These are phyloP conservation scores for Oryza glaberrima DNA, from an alignment of 176 grass and related monocot species.

Conservation along the genomic window DNA sequence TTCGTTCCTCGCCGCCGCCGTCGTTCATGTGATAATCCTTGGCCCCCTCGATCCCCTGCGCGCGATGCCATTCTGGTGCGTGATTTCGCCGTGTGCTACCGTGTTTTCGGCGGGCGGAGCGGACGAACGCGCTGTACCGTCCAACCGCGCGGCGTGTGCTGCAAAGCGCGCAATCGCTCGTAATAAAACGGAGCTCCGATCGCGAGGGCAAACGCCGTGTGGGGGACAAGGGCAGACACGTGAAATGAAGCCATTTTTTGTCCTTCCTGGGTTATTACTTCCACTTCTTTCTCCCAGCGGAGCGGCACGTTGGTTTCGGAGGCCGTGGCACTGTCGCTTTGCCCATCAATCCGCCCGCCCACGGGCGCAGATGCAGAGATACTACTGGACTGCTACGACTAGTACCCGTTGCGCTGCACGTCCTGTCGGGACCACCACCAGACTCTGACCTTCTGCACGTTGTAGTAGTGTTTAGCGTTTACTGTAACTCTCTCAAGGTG, in stretches of 20 bases:
- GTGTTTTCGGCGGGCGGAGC: no score
- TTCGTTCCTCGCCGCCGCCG: not conserved
- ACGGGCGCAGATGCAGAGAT: not conserved
- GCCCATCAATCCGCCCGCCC: not conserved
- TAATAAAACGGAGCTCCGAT: not conserved
- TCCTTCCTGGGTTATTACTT: no score
- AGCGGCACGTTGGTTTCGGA: not conserved
- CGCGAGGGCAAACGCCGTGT: not conserved
- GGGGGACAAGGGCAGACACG: no score
- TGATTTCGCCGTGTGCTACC: no score
- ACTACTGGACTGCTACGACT: no score
- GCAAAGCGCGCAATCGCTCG: no score
- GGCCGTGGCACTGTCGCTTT: conserved; percentile 10
- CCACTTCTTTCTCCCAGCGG: not conserved
- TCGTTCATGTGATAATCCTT: no score
- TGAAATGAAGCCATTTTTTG: not conserved
- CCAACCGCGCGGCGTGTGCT: no score
- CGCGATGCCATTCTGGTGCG: no score
- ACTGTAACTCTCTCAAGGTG: not conserved
- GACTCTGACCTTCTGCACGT: not conserved
- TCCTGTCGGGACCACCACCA: not conserved
- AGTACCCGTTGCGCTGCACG: not conserved
- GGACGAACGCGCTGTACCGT: no score
- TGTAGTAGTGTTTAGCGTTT: not conserved
- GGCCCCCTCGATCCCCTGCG: no score